Conservation (phyloP, 768 basidiomycete species). For the Tricholoma sp. region DNA sequence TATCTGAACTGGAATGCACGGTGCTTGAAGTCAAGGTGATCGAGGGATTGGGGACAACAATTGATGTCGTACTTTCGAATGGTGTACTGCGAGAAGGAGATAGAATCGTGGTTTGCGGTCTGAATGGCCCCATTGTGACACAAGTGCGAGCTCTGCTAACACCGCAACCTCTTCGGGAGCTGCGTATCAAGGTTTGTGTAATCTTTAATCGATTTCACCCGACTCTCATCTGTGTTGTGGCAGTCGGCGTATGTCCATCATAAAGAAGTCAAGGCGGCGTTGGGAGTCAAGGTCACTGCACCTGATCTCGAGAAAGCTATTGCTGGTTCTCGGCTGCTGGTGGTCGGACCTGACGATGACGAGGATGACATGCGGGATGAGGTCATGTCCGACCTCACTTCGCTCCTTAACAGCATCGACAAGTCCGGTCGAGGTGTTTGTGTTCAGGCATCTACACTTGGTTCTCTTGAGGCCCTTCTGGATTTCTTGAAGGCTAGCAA, state of each 20-base stretch:
- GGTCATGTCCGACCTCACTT: conserved; percentile 93
- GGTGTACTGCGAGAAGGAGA: conserved; percentile 91
- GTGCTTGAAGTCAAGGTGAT: conserved; percentile 98
- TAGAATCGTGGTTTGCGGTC: conserved; percentile 91
- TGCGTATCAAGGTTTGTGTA: conserved; percentile 81
- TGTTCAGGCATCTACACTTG: conserved; percentile 95
- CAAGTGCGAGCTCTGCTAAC: conserved; percentile 92
- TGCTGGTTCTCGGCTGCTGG: conserved; percentile 90
- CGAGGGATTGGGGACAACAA: conserved; percentile 96
- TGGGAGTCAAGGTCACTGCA: conserved; percentile 93
- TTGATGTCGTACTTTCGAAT: conserved; percentile 94
- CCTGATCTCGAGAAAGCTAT: conserved; percentile 98
- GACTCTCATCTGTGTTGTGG: conserved; percentile 8
- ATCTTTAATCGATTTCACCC: neutral
- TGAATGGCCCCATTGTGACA: conserved; percentile 96
- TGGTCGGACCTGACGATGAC: conserved; percentile 92
- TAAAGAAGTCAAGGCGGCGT: conserved; percentile 93
- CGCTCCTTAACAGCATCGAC: conserved; percentile 84
- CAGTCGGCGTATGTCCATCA: conserved; percentile 96
- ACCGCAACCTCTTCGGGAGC: conserved; percentile 91
- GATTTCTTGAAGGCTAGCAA: conserved; percentile 95
- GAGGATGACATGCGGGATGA: conserved; percentile 93
- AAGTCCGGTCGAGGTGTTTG: conserved; percentile 96
- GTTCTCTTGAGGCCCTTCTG: conserved; percentile 92
- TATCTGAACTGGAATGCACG: conserved; percentile 95